Evolutionary conservation across 768 basidiomycete species (phyloP).

Genomic region (Russula brevipes): DNA sequence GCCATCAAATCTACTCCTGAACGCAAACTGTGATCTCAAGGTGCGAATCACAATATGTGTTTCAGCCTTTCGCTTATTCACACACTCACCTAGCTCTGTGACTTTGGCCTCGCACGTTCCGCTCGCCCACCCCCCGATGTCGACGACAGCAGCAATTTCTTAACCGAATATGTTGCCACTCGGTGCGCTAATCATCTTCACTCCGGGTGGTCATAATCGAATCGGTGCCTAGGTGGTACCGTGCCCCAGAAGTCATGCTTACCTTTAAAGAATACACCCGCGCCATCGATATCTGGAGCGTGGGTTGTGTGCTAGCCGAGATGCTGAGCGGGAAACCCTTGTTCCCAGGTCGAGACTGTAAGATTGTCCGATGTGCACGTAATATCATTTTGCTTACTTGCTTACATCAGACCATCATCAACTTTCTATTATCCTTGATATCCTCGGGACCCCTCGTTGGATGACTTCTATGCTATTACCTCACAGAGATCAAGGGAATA

Average conservation of each 20-base stretch:
- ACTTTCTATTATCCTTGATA: constrained; percentile 85
- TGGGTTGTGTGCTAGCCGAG: constrained; percentile 84
- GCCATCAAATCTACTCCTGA: constrained; percentile 90
- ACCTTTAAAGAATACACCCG: constrained; percentile 95
- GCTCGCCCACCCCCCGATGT: constrained; percentile 69
- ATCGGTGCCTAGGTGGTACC: constrained; percentile 68
- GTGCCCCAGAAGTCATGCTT: constrained; percentile 97
- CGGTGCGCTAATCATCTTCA: constrained; percentile 41
- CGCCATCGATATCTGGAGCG: constrained; percentile 83
- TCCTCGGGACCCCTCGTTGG: constrained; percentile 90
- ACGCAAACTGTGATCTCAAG: constrained; percentile 95
- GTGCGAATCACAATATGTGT: constrained; percentile 37
- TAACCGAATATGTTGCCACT: constrained; percentile 95
- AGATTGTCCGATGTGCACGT: constrained; percentile 29
- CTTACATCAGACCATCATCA: constrained; percentile 79
- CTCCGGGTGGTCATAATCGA: constrained; percentile 18
- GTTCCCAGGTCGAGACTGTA: constrained; percentile 94
- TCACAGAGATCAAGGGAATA: constrained; percentile 77
- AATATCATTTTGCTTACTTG: background rate
- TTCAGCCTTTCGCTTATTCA: background rate
- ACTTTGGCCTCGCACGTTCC: constrained; percentile 83
- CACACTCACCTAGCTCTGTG: constrained; percentile 52
- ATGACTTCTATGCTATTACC: constrained; percentile 92
- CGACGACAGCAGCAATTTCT: constrained; percentile 74
- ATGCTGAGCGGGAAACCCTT: constrained; percentile 89